These are phyloP conservation scores for Thozetella sp. DNA, from an alignment of 495 filamentous ascomycete genomes.

Conservation along the genomic window DNA sequence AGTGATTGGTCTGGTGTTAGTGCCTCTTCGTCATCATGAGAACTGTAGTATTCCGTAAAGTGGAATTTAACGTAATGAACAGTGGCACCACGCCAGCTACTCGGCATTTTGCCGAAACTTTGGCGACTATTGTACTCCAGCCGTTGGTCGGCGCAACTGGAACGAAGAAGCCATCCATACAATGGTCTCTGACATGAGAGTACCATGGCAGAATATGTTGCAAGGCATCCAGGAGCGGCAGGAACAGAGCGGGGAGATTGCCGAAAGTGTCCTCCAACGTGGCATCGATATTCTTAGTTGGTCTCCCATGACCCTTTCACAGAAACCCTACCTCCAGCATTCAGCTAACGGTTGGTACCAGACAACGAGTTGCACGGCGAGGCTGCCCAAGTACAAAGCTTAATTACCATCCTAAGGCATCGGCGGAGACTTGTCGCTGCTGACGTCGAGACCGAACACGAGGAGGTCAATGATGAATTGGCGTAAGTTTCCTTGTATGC, in stretches of 20 bases:
- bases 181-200: conserved; percentile 26
- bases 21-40: background rate
- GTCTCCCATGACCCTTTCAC: background rate
- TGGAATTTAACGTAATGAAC: background rate
- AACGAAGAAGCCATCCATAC: conserved; percentile 37
- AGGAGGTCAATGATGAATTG: conserved; percentile 6
- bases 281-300: background rate
- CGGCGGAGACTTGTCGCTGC: conserved; percentile 5
- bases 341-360: too few relatives aligned
- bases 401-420: background rate
- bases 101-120: conserved; percentile 32
- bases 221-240: background rate
- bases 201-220: conserved; percentile 22
- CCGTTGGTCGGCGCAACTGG: conserved; percentile 26
- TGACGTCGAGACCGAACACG: conserved; percentile 8
- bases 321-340: too few relatives aligned
- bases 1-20: conserved; percentile 8
- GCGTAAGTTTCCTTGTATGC: conserved; percentile 2
- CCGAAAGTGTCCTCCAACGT: background rate
- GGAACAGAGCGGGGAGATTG: background rate
- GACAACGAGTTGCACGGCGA: background rate
- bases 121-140: conserved; percentile 22
- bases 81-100: conserved; percentile 27
- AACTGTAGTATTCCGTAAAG: background rate
- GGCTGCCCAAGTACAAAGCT: background rate